Evolutionary conservation across 75 land plant species (phyloP), one percentile per base, ranked within the genome.

Genomic region (Ceratopteris richardii): DNA sequence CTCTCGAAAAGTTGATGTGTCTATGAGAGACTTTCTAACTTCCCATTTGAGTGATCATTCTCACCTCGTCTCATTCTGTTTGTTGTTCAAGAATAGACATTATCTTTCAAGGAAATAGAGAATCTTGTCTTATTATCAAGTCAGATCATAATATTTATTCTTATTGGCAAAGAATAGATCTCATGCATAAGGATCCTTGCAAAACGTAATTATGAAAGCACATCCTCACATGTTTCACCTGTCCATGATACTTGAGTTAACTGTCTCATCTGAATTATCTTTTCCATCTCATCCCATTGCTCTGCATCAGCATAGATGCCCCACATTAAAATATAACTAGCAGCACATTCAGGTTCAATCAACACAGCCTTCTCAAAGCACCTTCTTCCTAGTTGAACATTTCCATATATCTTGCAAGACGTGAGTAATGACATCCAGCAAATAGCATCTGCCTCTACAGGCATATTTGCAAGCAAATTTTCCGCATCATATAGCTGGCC

Each of bases 391-490:
- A 53, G 28, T 24, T 20, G 0, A 11, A 26, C 41, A 24, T 82
- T 69, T 11, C 66, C 55, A 29, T 77, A 72, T 54, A 63, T 28
- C 39, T 71, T 69, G 37, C 76, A 77, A 0, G 71, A 81, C 59
- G 68, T 62, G 20, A 78, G 57, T 27, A 73, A 56, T 1, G 65
- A 56, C 33, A 61, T 29, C 76, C 70, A 73, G 14, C 57, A 12
- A 5, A 48, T 39, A 18, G 31, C 53, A 29, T 62, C 60, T 16
- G 70, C 57, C 18, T 66, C 31, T 6, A 56, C 24, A 0, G 76
- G 76, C 69, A 73, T 60, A 24, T 29, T 62, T 29, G 55, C 29
- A 29, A 66, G 50, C 0, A 73, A 48, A 11, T 56, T n/a, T 20
- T 73, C 54, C 29, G 76, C 76, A 29, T 73, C 65, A 7, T 39